Evolutionary conservation across 2,329 filamentous ascomycete genomes (phyloP).

Genomic region (Cladobotryum protrusum): DNA sequence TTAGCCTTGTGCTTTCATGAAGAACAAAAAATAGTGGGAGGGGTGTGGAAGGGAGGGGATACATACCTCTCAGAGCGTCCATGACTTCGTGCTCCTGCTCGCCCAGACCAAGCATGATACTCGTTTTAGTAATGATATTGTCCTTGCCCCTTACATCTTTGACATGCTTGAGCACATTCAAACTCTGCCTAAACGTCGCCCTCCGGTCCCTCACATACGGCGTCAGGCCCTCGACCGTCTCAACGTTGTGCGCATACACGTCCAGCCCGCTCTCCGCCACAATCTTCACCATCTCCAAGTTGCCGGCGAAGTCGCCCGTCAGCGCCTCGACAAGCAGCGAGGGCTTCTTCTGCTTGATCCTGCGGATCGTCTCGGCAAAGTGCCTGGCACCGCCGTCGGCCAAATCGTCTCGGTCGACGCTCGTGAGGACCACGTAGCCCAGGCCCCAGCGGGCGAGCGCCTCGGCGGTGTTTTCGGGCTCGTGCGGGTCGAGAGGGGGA

Average conservation of each 20-base stretch:
- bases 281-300: conserved; percentile 77
- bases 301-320: conserved; percentile 81
- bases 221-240: conserved; percentile 87
- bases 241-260: conserved; percentile 95
- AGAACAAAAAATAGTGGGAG: background rate
- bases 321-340: conserved; percentile 74
- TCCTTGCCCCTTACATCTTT: conserved; percentile 65
- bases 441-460: conserved; percentile 88
- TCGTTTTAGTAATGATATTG: conserved; percentile 93
- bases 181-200: conserved; percentile 80
- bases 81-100: conserved; percentile 84
- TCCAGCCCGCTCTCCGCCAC: conserved; percentile 87
- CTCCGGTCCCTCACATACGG: conserved; percentile 84
- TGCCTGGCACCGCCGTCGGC: conserved; percentile 81
- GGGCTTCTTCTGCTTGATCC: conserved; percentile 80
- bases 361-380: conserved; percentile 88
- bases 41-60: background rate
- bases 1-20: background rate
- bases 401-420: conserved; percentile 89
- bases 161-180: conserved; percentile 71
- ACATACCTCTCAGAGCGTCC: conserved; percentile 63
- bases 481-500: conserved; percentile 81
- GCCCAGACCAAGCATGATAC: conserved; percentile 90
- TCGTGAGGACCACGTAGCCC: conserved; percentile 92
- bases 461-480: conserved; percentile 95